A percentile compares a stretch with the other conserved stretches of the same genome.
These are phyloP conservation scores for Phytopythium mirpurense DNA, from an alignment of 352 stramenopile genomes.

Conservation along the genomic window DNA sequence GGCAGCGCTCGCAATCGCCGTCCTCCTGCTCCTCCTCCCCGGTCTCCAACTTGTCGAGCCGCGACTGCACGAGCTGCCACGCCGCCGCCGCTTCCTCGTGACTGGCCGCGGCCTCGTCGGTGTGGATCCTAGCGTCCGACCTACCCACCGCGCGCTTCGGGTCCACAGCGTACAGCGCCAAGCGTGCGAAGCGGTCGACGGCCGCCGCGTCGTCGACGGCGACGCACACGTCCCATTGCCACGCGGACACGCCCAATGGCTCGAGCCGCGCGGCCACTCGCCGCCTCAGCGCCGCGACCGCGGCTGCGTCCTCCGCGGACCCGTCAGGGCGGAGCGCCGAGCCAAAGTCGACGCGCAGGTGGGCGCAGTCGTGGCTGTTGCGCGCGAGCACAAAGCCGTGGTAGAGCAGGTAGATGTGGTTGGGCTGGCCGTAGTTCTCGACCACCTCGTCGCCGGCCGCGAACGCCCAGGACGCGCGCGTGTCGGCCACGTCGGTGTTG, in stretches of 20 bases:
- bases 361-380: conserved; percentile 85
- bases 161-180: not conserved
- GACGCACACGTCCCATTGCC: conserved; percentile 5
- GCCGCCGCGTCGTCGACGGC: not conserved
- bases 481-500: conserved; percentile 44
- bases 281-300: not conserved
- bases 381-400: conserved; percentile 85
- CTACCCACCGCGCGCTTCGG: not conserved
- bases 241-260: conserved; percentile 3
- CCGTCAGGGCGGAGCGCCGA: too few relatives aligned
- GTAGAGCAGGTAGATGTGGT: conserved; percentile 92
- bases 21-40: not conserved
- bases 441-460: conserved; percentile 69
- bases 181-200: not conserved
- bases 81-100: not conserved
- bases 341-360: conserved; percentile 41
- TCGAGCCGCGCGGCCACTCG: conserved; percentile 5
- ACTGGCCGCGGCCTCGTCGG: not conserved
- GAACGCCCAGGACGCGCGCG: conserved; percentile 66
- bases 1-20: conserved; percentile 8
- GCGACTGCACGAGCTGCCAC: not conserved
- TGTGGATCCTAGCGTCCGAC: too few relatives aligned
- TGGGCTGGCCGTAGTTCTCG: conserved; percentile 93
- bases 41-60: conserved; percentile 1
- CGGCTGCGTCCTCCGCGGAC: not conserved